These are phyloP conservation scores for Gynochthodes officinalis DNA, from an alignment of 257 asterid genomes.

Conservation along the genomic window DNA sequence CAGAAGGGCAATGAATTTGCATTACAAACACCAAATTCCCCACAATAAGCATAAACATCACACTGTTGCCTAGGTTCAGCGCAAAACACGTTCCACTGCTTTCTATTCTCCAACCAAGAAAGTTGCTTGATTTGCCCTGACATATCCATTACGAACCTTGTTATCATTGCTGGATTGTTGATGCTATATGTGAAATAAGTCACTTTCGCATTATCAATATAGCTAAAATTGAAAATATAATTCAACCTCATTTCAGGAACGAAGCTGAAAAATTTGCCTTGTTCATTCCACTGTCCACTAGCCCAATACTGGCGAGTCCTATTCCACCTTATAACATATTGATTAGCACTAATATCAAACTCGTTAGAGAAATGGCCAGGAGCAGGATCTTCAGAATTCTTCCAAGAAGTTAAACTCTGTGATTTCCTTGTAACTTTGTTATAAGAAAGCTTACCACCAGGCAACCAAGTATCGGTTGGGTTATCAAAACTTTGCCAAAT, in stretches of 20 bases:
- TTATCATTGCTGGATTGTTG: not conserved
- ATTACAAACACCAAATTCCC: slow-evolving; percentile 34
- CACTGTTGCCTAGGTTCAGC: no score
- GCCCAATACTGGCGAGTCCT: slow-evolving; percentile 44
- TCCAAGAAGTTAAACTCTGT: no score
- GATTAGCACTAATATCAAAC: slow-evolving; percentile 36
- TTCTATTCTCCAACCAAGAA: slow-evolving; percentile 16
- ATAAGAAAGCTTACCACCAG: no score
- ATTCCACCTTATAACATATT: slow-evolving; percentile 53
- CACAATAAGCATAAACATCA: no score
- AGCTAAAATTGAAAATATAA: slow-evolving; percentile 29
- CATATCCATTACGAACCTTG: slow-evolving; percentile 36
- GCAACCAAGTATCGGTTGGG: no score
- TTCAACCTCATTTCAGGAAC: slow-evolving; percentile 46
- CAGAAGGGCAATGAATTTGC: slow-evolving; percentile 27
- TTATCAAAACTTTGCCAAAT: no score
- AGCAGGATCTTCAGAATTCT: no score
- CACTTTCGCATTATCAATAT: slow-evolving; percentile 24
- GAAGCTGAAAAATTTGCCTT: slow-evolving; percentile 44
- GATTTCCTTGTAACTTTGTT: no score
- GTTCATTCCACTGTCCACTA: slow-evolving; percentile 65
- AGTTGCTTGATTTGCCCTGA: slow-evolving; percentile 40
- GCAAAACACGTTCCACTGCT: no score
- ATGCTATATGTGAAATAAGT: slow-evolving; percentile 39
- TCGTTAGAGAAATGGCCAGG: no score